Conservation (phyloP, 2,329 filamentous ascomycete genomes). For the Talaromyces sp. region DNA sequence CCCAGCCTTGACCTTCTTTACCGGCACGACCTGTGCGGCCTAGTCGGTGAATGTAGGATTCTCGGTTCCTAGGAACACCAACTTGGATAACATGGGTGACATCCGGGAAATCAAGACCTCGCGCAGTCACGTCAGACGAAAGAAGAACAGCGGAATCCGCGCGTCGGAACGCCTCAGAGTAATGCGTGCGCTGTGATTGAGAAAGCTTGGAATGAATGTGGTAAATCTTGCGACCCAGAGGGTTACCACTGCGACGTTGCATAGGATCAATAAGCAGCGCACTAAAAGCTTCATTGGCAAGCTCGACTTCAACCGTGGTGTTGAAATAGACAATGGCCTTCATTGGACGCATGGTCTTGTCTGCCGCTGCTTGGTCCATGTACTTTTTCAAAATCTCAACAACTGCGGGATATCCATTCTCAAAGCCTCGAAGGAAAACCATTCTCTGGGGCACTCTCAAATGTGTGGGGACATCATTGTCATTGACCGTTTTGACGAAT, state of each 20-base stretch:
- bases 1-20: conserved; percentile 62
- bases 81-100: conserved; percentile 79
- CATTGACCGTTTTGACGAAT: conserved; percentile 82
- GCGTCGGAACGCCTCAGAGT: conserved; percentile 69
- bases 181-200: conserved; percentile 67
- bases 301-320: conserved; percentile 69
- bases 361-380: conserved; percentile 42
- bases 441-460: conserved; percentile 77
- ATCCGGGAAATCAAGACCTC: conserved; percentile 79
- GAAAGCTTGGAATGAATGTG: conserved; percentile 78
- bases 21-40: conserved; percentile 72
- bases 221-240: conserved; percentile 42
- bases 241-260: conserved; percentile 28
- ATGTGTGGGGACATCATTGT: conserved; percentile 82
- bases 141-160: conserved; percentile 65
- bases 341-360: conserved; percentile 61
- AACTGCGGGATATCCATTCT: conserved; percentile 73
- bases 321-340: conserved; percentile 96
- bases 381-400: conserved; percentile 72
- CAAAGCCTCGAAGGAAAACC: conserved; percentile 64
- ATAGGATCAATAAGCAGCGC: conserved; percentile 44
- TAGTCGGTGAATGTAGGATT: conserved; percentile 74
- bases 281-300: conserved; percentile 61
- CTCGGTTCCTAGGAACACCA: conserved; percentile 62
- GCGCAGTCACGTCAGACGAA: conserved; percentile 76